These are phyloP conservation scores for Stemphylium vesicarium DNA, from an alignment of 2,329 filamentous ascomycete species.

Conservation along the genomic window DNA sequence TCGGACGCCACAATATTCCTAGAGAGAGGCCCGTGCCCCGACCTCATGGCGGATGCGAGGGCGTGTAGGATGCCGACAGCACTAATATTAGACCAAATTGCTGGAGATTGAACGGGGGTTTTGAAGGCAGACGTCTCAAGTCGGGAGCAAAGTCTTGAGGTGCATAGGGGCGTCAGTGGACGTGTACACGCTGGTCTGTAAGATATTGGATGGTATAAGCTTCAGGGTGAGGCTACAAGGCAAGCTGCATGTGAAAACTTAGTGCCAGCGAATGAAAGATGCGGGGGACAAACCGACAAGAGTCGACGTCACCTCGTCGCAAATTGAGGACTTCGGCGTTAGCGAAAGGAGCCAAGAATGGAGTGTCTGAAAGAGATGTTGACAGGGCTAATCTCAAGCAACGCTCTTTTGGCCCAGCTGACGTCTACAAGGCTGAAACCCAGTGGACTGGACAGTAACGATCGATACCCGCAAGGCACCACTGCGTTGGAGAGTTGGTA, in stretches of 20 bases:
- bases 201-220: not conserved
- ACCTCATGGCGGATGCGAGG: not conserved
- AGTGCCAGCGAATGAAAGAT: not conserved
- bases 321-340: not conserved
- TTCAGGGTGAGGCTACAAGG: not conserved
- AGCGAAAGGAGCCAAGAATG: not conserved
- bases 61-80: not conserved
- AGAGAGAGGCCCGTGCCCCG: not conserved
- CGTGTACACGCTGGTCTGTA: not conserved
- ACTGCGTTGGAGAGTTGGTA: conserved; percentile 2
- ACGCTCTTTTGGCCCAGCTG: not conserved
- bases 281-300: not conserved
- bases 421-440: conserved; percentile 2
- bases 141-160: not conserved
- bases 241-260: conserved; percentile 1
- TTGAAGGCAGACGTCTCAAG: not conserved
- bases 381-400: not conserved
- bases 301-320: not conserved
- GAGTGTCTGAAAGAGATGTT: not conserved
- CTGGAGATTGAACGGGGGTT: not conserved
- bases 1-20: not conserved
- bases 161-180: conserved; percentile 1
- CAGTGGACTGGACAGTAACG: conserved; percentile 1
- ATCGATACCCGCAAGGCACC: conserved; percentile 6
- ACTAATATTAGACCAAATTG: conserved; percentile 7